Percentiles rank a stretch among this genome's conserved stretches.
These are phyloP conservation scores for Gentiana macrophylla DNA, from an alignment of 257 asterid genomes.

Conservation along the genomic window DNA sequence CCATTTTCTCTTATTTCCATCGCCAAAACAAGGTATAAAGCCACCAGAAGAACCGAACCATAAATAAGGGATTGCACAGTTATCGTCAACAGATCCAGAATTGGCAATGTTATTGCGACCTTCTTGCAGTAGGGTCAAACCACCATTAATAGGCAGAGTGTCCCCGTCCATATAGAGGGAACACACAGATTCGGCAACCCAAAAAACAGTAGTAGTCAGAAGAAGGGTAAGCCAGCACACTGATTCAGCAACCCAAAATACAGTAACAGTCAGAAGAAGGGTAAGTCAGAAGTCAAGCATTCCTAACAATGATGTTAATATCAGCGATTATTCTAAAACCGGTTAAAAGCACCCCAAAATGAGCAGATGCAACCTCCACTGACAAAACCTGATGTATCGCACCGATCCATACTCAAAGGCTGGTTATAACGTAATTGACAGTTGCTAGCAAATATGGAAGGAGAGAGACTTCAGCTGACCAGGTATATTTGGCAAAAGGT, in stretches of 20 bases:
- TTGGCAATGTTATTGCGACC: conserved; percentile 18
- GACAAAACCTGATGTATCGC: conserved; percentile 56
- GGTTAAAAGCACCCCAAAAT: conserved; percentile 9
- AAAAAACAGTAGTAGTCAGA: conserved; percentile 8
- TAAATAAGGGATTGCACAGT: conserved; percentile 12
- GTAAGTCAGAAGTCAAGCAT: too few species aligned
- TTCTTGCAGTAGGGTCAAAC: conserved; percentile 19
- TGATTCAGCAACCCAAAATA: conserved; percentile 1
- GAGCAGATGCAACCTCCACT: conserved; percentile 39
- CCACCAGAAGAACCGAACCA: conserved; percentile 17
- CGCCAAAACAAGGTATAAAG: conserved; percentile 13
- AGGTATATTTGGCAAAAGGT: conserved; percentile 5
- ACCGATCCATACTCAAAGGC: conserved; percentile 38
- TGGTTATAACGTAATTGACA: conserved; percentile 13
- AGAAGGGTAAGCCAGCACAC: too few species aligned
- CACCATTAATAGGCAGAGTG: conserved; percentile 16
- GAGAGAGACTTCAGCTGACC: conserved; percentile 3
- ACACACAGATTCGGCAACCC: conserved; percentile 10
- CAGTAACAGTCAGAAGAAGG: too few species aligned
- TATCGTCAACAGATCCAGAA: conserved; percentile 5
- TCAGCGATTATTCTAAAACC: conserved; percentile 6
- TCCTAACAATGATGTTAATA: too few species aligned
- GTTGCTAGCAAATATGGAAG: conserved; percentile 9
- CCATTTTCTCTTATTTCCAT: conserved; percentile 38
- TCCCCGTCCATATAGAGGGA: conserved; percentile 43